Evolutionary conservation across 2,329 filamentous ascomycete genomes (phyloP).

Genomic region (Diaporthe velutina): DNA sequence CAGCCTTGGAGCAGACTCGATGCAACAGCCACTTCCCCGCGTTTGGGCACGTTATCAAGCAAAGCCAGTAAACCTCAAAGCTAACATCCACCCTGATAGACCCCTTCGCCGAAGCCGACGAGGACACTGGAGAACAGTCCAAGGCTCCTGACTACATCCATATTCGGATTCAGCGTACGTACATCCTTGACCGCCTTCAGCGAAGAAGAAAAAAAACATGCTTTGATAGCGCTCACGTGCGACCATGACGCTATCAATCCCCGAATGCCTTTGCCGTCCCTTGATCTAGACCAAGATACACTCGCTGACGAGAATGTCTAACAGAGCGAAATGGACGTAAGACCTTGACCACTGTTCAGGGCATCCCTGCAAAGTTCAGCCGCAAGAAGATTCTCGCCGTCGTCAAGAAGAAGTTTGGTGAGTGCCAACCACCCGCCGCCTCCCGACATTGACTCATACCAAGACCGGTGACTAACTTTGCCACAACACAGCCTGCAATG

Average conservation of each 20-base stretch:
- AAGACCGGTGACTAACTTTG: constrained; percentile 43
- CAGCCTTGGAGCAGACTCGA: neutral
- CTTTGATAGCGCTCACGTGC: constrained; percentile 21
- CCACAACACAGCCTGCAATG: constrained; percentile 87
- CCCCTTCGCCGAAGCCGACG: constrained; percentile 99
- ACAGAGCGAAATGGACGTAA: constrained; percentile 99
- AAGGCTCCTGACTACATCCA: constrained; percentile 98
- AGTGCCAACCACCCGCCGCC: constrained; percentile 46
- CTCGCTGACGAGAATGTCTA: constrained; percentile 25
- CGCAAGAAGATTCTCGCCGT: constrained; percentile 99
- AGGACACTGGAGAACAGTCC: constrained; percentile 96
- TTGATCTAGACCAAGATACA: neutral
- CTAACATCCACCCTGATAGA: constrained; percentile 67
- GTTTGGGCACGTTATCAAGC: neutral
- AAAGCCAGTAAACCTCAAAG: constrained; percentile 20
- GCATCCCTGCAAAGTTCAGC: constrained; percentile 98
- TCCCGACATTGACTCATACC: constrained; percentile 17
- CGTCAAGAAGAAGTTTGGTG: constrained; percentile 99
- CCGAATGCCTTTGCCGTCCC: neutral
- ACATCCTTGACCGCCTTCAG: constrained; percentile 10
- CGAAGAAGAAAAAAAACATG: neutral
- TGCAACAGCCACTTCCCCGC: constrained; percentile 17
- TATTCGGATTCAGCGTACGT: constrained; percentile 98
- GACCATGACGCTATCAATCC: neutral
- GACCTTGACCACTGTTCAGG: constrained; percentile 99